These are phyloP conservation scores for Candida xiaguanensis DNA, from an alignment of 805 yeast genomes.

Conservation along the genomic window DNA sequence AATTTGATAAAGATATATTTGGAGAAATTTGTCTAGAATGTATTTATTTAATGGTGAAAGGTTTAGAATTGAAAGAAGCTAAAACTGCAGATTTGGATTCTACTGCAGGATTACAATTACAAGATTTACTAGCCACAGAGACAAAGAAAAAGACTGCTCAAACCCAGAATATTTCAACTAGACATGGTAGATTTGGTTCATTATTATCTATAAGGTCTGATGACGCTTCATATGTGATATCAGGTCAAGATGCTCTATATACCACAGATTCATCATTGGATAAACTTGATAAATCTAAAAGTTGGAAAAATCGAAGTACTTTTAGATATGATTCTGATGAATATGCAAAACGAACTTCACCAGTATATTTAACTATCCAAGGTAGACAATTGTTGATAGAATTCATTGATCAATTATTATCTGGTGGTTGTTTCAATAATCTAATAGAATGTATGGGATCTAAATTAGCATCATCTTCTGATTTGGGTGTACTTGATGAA, in stretches of 20 bases:
- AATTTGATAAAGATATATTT: slow-evolving; percentile 58
- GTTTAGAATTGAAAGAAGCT: slow-evolving; percentile 37
- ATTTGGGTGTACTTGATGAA: slow-evolving; percentile 27
- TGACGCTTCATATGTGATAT: slow-evolving; percentile 60
- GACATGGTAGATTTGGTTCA: slow-evolving; percentile 93
- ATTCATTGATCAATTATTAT: slow-evolving; percentile 48
- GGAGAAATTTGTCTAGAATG: slow-evolving; percentile 68
- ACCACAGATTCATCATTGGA: slow-evolving; percentile 52
- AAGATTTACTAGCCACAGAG: slow-evolving; percentile 59
- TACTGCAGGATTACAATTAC: slow-evolving; percentile 39
- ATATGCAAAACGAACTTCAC: slow-evolving; percentile 20
- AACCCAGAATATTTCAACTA: slow-evolving; percentile 51
- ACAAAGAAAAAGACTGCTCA: slow-evolving; percentile 46
- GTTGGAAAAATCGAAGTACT: slow-evolving; percentile 49
- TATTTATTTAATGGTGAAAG: slow-evolving; percentile 57
- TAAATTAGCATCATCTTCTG: slow-evolving; percentile 29
- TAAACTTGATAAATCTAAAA: slow-evolving; percentile 63
- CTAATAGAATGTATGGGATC: slow-evolving; percentile 51
- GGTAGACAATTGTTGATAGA: slow-evolving; percentile 37
- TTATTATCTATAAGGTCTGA: slow-evolving; percentile 61
- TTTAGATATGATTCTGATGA: slow-evolving; percentile 42
- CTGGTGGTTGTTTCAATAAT: slow-evolving; percentile 73
- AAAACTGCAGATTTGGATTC: slow-evolving; percentile 16
- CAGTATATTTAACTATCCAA: slow-evolving; percentile 26
- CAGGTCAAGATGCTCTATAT: slow-evolving; percentile 63